Percentiles rank a stretch among this genome's conserved stretches.
These are phyloP conservation scores for Bodo saltans DNA, from an alignment of 78 protist genomes.

Conservation along the genomic window DNA sequence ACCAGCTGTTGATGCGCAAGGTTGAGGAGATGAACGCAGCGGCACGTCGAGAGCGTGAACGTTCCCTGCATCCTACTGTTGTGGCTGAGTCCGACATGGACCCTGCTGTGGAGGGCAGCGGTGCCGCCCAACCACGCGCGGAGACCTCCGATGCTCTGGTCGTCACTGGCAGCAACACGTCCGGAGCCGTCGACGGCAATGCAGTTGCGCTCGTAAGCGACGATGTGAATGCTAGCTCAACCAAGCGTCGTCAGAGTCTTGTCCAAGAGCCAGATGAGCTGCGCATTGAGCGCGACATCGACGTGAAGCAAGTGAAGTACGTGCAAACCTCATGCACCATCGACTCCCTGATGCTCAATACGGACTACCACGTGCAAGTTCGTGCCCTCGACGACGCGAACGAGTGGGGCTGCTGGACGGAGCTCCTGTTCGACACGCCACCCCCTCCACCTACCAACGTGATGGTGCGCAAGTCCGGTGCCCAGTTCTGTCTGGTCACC, in stretches of 20 bases:
- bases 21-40: too few relatives aligned
- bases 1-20: background rate
- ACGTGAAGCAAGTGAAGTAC: background rate
- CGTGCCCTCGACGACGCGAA: slow-evolving; percentile 7
- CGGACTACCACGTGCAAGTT: slow-evolving; percentile 16
- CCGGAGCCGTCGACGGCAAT: background rate
- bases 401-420: slow-evolving; percentile 30
- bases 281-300: slow-evolving; percentile 11
- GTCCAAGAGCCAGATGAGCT: too few relatives aligned
- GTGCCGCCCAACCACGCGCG: too few relatives aligned
- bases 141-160: too few relatives aligned
- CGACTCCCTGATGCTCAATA: background rate
- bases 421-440: slow-evolving; percentile 9
- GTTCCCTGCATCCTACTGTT: too few relatives aligned
- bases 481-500: background rate
- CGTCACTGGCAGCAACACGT: background rate
- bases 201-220: too few relatives aligned
- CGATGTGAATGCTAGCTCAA: too few relatives aligned
- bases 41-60: too few relatives aligned
- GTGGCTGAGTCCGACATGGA: too few relatives aligned
- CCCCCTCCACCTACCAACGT: slow-evolving; percentile 7
- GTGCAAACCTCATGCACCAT: slow-evolving; percentile 18
- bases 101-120: too few relatives aligned
- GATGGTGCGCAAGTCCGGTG: background rate
- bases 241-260: too few relatives aligned